Evolutionary conservation across 2,329 filamentous ascomycete genomes (phyloP), one percentile per base, ranked within the genome.

Genomic region (Trichoderma sp.): DNA sequence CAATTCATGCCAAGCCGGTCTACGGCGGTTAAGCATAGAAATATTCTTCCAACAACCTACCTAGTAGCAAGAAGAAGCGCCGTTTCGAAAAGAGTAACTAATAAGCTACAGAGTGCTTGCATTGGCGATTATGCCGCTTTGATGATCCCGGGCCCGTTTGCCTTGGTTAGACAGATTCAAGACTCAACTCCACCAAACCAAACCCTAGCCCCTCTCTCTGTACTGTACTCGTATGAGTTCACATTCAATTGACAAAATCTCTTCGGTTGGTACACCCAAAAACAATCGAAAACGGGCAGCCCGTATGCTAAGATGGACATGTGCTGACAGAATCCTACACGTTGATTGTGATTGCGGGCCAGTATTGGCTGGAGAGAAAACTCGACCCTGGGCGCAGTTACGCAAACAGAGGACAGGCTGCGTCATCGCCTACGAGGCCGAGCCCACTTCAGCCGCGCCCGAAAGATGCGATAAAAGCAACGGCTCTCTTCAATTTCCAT

Each of bases 401-500:
- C 66, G 66, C 50, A 69, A 38, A 24, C 35, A 68, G 5, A 8
- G 24, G 45, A 53, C 27, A 33, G 71, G 71, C 60, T 73, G 71
- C 71, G 71, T 73, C 71, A 73, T 56, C 71, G 60, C 71, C 71
- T 73, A 73, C 71, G 60, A 73, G 45, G 27, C 29, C 71, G 29
- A 56, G 50, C 29, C 60, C 12, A 33, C 67, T 71, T 16, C 53
- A 60, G 67, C 67, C 18, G 63, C 63, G 63, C 33, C n/a, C 9
- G 3, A 29, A 64, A 53, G 31, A 27, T n/a, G 41, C 24, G 16
- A 73, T 73, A 64, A 73, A 64, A 65, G 41, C 27, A 21, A 21
- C 33, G 2, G 6, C 8, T 29, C 38, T 11, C 14, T n/a, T 5
- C 21, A 16, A 24, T n/a, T 35, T 50, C n/a, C 5, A 12, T 16